Evolutionary conservation across 345 rosid species (phyloP).

Genomic region (Turnera subulata): DNA sequence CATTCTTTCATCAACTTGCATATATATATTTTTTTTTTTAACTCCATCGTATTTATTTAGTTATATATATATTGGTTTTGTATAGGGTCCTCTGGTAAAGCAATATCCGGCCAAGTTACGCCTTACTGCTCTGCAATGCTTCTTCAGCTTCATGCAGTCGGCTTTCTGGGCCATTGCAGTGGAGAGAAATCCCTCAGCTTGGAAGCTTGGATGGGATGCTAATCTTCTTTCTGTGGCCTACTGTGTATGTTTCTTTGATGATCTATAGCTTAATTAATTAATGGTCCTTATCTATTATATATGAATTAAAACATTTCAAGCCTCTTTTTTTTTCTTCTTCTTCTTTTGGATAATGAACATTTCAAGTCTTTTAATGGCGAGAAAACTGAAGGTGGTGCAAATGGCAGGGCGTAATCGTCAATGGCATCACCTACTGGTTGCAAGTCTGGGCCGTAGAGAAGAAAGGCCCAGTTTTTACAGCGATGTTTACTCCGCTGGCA

Average conservation of each 20-base stretch:
- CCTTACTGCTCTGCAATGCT: constrained; percentile 65
- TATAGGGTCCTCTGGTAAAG: constrained; percentile 51
- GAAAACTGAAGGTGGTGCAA: neutral
- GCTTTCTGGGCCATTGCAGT: constrained; percentile 54
- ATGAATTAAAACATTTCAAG: neutral
- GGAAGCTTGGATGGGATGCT: constrained; percentile 74
- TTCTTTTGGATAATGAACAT: no score
- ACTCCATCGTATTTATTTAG: no score
- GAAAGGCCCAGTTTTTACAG: constrained; percentile 81
- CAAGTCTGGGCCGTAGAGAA: constrained; percentile 86
- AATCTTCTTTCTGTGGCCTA: constrained; percentile 72
- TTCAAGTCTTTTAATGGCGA: no score
- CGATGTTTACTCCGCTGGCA: constrained; percentile 75
- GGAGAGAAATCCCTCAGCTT: constrained; percentile 56
- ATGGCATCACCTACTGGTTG: constrained; percentile 69
- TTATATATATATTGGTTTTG: no score
- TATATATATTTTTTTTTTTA: no score
- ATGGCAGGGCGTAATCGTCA: constrained; percentile 67
- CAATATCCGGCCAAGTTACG: constrained; percentile 69
- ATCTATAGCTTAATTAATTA: neutral
- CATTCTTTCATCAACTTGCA: no score
- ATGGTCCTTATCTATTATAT: no score
- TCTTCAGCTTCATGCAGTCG: constrained; percentile 70
- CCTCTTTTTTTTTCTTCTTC: no score
- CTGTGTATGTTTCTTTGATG: constrained; percentile 42